phyloP scores from a whole-genome alignment of 2,329 filamentous ascomycete genomes.

The Taxawa tesnikishii region DNA sequence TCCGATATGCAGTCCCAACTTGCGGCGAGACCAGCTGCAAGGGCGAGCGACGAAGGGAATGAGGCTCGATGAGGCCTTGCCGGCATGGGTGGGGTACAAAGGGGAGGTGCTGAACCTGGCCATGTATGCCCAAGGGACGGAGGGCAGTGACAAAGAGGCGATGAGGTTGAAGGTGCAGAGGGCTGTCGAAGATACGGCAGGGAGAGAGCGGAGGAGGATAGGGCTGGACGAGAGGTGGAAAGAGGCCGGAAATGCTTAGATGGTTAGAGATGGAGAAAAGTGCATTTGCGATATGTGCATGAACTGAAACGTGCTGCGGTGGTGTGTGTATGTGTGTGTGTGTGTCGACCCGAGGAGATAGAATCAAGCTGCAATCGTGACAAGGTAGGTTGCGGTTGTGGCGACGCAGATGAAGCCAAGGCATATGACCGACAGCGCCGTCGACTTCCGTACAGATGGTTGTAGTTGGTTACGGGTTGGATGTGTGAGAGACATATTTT shows the following conservation, averaged over 20 bases:
- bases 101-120: constrained; percentile 28
- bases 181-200: constrained; percentile 16
- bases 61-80: background rate
- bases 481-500: too few relatives aligned
- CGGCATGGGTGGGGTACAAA: constrained; percentile 13
- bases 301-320: too few relatives aligned
- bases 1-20: constrained; percentile 10
- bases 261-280: too few relatives aligned
- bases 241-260: constrained; percentile 4
- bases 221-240: constrained; percentile 28
- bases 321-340: too few relatives aligned
- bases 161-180: constrained; percentile 29
- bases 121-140: constrained; percentile 32
- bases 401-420: too few relatives aligned
- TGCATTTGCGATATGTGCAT: too few relatives aligned
- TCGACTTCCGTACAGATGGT: too few relatives aligned
- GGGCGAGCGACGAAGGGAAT: constrained; percentile 3
- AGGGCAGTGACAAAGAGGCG: constrained; percentile 13
- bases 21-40: constrained; percentile 5
- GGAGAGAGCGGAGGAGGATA: constrained; percentile 7
- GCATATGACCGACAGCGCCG: too few relatives aligned
- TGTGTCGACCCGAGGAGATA: too few relatives aligned
- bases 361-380: too few relatives aligned
- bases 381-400: too few relatives aligned
- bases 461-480: too few relatives aligned